Evolutionary conservation across 2,329 filamentous ascomycete genomes (phyloP).

Genomic region (Raffaelea albimanens): DNA sequence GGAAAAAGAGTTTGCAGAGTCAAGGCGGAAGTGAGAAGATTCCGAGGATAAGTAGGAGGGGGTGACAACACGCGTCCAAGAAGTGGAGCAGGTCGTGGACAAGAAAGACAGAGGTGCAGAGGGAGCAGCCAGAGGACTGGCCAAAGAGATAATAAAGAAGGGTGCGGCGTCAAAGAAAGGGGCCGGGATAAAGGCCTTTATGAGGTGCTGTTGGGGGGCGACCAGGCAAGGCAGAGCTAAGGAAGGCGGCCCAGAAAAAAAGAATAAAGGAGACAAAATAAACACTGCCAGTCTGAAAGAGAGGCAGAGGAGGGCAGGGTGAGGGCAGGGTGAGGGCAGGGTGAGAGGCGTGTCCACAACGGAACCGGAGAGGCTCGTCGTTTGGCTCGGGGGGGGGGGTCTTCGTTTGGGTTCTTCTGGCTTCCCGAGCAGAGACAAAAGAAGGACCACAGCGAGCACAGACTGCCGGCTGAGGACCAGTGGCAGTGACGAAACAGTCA

Average conservation of each 20-base stretch:
- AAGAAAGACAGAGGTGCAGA: no score
- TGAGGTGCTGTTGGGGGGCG: background rate
- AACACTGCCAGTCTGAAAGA: background rate
- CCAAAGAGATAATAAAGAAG: background rate
- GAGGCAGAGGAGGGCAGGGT: background rate
- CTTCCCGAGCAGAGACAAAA: no score
- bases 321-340: background rate
- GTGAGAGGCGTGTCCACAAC: conserved; percentile 1
- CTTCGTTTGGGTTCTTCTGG: no score
- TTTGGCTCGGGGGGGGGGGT: conserved; percentile 1
- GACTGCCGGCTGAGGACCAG: no score
- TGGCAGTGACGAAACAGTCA: no score
- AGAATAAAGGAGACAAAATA: conserved; percentile 1
- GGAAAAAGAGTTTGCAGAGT: background rate
- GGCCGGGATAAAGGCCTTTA: no score
- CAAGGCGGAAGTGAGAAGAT: no score
- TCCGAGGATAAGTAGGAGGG: no score
- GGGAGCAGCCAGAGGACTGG: no score
- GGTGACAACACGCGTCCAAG: no score
- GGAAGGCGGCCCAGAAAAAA: background rate
- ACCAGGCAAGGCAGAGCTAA: background rate
- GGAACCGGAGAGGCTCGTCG: conserved; percentile 6
- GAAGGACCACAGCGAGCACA: no score
- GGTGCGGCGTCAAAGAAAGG: background rate
- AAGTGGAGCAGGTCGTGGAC: no score